Conservation (phyloP, 441 rosid species). For the Brassica hybrid region DNA sequence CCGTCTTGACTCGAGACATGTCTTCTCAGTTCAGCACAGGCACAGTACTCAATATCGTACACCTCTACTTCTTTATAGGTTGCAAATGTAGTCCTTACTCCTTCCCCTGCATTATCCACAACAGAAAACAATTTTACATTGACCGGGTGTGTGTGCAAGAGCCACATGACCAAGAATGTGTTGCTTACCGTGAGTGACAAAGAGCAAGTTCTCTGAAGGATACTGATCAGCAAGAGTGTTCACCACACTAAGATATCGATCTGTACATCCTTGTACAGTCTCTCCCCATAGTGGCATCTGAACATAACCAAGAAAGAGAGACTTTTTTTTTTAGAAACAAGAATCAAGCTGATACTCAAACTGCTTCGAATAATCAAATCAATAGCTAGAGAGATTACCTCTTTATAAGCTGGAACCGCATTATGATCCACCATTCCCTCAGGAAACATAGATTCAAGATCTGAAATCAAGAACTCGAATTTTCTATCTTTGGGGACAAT, state of each 20-base stretch:
- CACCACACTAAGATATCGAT: constrained; percentile 57
- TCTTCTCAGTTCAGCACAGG: constrained; percentile 62
- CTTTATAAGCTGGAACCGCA: background rate
- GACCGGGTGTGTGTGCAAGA: background rate
- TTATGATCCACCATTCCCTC: too few relatives aligned
- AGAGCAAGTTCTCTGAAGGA: constrained; percentile 85
- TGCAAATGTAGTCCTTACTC: constrained; percentile 71
- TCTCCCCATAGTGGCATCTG: constrained; percentile 92
- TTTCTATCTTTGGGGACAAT: background rate
- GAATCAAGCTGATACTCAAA: background rate
- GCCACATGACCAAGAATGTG: background rate
- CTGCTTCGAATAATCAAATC: background rate
- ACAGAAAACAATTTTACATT: background rate
- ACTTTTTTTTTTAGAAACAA: background rate
- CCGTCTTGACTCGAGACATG: constrained; percentile 38
- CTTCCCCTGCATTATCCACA: constrained; percentile 65
- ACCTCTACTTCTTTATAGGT: constrained; percentile 53
- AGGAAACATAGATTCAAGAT: too few relatives aligned
- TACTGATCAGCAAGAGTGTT: constrained; percentile 75
- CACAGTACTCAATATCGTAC: constrained; percentile 70
- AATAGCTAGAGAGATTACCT: background rate
- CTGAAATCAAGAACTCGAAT: background rate
- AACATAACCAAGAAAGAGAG: constrained; percentile 17
- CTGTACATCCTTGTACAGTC: constrained; percentile 51
- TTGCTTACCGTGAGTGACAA: constrained; percentile 83